Percentiles rank a stretch among this genome's conserved stretches.
phyloP scores from a whole-genome alignment of 768 basidiomycete species.

The Boletus tomentosulus region DNA sequence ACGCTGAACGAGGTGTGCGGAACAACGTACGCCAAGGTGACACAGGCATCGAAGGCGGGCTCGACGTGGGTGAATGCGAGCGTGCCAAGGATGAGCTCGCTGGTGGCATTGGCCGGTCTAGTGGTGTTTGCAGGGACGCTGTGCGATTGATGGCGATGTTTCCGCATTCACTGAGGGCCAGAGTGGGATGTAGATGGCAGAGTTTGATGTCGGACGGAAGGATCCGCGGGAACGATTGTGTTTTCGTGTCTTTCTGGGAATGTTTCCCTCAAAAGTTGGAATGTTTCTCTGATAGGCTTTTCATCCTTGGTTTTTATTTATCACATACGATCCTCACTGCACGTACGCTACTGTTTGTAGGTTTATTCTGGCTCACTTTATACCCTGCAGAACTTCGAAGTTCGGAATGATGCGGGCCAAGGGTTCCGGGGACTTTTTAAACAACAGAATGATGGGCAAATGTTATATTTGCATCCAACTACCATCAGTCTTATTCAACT shows the following conservation, averaged over 20 bases:
- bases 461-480: neutral
- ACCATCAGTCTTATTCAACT: neutral
- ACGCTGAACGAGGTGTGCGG: slow-evolving; percentile 51
- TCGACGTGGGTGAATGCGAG: slow-evolving; percentile 8
- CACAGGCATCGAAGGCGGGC: slow-evolving; percentile 8
- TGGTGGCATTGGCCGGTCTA: slow-evolving; percentile 10
- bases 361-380: neutral
- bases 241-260: neutral
- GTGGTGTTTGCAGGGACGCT: slow-evolving; percentile 9
- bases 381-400: neutral
- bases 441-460: neutral
- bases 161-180: neutral
- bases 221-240: neutral
- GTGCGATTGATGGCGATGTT: slow-evolving; percentile 8
- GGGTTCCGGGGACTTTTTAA: neutral
- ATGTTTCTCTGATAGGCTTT: too few species aligned
- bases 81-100: slow-evolving; percentile 2
- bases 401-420: neutral
- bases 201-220: neutral
- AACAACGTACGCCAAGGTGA: slow-evolving; percentile 36
- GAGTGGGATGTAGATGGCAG: neutral
- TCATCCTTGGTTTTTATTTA: neutral
- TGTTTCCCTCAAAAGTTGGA: neutral
- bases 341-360: neutral
- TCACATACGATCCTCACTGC: neutral